phyloP scores from a whole-genome alignment of 495 filamentous ascomycete genomes.

The Penicillium chermesinum region DNA sequence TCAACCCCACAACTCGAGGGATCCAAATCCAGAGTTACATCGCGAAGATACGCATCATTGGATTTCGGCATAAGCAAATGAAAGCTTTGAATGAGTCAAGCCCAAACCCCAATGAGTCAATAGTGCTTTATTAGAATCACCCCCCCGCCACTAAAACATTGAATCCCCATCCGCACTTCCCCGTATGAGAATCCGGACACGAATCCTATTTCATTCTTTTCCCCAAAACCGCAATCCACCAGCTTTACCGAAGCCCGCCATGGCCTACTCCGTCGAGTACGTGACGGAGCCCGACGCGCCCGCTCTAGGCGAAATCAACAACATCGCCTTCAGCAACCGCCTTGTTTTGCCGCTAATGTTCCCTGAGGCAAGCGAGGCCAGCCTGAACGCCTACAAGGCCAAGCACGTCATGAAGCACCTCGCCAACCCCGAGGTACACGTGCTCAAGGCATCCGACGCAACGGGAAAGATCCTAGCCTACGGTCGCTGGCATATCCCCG shows the following conservation, averaged over 20 bases:
- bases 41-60: constrained; percentile 17
- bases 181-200: too few relatives aligned
- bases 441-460: constrained; percentile 18
- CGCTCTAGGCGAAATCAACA: constrained; percentile 19
- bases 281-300: constrained; percentile 19
- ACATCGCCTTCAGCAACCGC: constrained; percentile 15
- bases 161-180: too few relatives aligned
- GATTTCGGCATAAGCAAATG: constrained; percentile 35
- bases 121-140: too few relatives aligned
- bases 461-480: constrained; percentile 16
- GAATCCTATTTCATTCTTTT: too few relatives aligned
- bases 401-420: constrained; percentile 22
- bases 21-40: too few relatives aligned
- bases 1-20: too few relatives aligned
- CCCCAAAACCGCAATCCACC: too few relatives aligned
- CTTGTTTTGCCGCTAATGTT: constrained; percentile 12
- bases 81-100: constrained; percentile 23
- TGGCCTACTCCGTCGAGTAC: constrained; percentile 16
- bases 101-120: too few relatives aligned
- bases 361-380: constrained; percentile 7
- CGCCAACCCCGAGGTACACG: constrained; percentile 20
- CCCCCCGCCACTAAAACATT: too few relatives aligned
- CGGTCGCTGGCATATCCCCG: constrained; percentile 21
- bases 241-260: too few relatives aligned
- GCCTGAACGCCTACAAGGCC: constrained; percentile 14